Evolutionary conservation across 2,329 filamentous ascomycete species (phyloP), one percentile per base, ranked within the genome.

Genomic region (Sphaerulina vaccinii): DNA sequence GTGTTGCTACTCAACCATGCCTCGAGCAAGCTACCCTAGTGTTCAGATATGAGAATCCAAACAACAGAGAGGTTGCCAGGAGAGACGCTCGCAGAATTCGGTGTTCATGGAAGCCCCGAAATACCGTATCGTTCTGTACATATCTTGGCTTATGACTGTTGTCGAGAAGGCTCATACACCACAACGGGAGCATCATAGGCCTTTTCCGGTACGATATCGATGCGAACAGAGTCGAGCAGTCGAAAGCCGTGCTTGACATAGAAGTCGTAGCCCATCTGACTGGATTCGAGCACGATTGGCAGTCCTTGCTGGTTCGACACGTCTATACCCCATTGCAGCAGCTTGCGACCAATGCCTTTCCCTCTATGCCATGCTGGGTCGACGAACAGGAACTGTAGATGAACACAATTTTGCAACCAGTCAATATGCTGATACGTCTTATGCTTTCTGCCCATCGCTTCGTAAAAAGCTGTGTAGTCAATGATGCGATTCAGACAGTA

Each of bases 141-240:
- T n/a, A n/a, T n/a, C n/a, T n/a, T 27, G 24, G 24, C 24, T 6
- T 27, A 6, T 27, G 24, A 11, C 7, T 27, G 24, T 2, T 27
- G 24, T 6, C 24, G 11, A 7, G 11, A 27, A 7, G 58, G 56
- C 21, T 57, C 47, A 27, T 55, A 57, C 7, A 55, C 27, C 42
- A 61, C 29, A 19, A 61, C 44, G 1, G 58, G 58, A 42, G 55
- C 47, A 16, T 61, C 54, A 38, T 59, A 61, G 15, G 56, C 54
- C 39, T 57, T 58, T 22, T 57, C 58, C 8, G 54, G 51, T 23
- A 57, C 49, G 18, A 54, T 32, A 43, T 59, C 56, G 18, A 61
- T 52, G 15, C 24, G 41, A 8, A 55, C 52, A 22, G 47, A 39
- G 18, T 49, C 49, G 11, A 59, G 36, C 22, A 58, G 32, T 10